Base-by-base conservation (phyloP, 2,329 filamentous ascomycete species). In the Aspergillus sclerotialis region DNA sequence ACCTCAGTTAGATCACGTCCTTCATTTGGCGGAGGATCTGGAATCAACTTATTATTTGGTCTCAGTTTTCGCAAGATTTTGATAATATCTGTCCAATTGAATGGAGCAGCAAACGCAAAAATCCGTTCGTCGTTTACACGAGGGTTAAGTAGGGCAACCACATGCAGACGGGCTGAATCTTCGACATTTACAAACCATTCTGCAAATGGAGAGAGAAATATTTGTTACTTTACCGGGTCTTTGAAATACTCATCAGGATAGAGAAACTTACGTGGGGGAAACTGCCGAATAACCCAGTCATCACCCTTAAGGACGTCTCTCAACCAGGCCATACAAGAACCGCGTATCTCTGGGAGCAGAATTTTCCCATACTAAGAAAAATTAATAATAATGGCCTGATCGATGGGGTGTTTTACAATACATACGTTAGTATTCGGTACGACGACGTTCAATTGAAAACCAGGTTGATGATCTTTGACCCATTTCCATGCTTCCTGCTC, bases 161-260 rank as follows among this genome's bases (percentile, higher is more conserved):
- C 59, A 26, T 78, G 74, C 0, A 80, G 50, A 0, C 67, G 56
- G 0, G 71, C 75, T 3, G 48, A 48, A 33, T 78, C 73, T 8
- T 67, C 54, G 0, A 72, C 64, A 42, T 73, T 58, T 15, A 73
- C 54, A 45, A 53, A 65, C 49, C 67, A 60, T 49, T 60, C 66
- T 75, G 18, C n/a, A n/a, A n/a, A n/a, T n/a, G n/a, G n/a, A n/a
- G n/a, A n/a, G n/a, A n/a, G n/a, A n/a, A n/a, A n/a, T n/a, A n/a
- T n/a, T n/a, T n/a, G n/a, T n/a, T n/a, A n/a, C n/a, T n/a, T n/a
- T n/a, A n/a, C n/a, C n/a, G n/a, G n/a, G n/a, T n/a, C n/a, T n/a
- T n/a, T n/a, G n/a, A n/a, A n/a, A n/a, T n/a, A n/a, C n/a, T n/a
- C n/a, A 10, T 13, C 17, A 6, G 12, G 17, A 26, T 16, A 9